Conservation (phyloP, 2,329 filamentous ascomycete genomes). For the Pseudohalonectria lignicola region DNA sequence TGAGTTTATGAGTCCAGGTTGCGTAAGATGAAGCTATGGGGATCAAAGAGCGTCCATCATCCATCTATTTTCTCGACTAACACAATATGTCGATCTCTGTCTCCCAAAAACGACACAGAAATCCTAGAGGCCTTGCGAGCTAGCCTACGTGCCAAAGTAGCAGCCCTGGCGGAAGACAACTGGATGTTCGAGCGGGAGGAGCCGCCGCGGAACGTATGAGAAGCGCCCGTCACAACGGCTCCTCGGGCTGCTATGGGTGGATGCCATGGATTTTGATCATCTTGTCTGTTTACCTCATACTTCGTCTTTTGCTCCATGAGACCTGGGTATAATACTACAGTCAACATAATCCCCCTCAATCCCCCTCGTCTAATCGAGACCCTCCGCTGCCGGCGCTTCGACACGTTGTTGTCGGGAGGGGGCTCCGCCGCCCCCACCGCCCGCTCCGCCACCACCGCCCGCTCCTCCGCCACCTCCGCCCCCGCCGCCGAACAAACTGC, state of each 20-base stretch:
- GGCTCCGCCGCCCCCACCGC: conserved; percentile 29
- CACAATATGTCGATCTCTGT: background rate
- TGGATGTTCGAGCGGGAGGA: conserved; percentile 83
- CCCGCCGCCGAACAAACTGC: conserved; percentile 78
- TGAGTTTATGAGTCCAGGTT: conserved; percentile 30
- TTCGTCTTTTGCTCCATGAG: conserved; percentile 2
- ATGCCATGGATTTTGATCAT: too few species aligned
- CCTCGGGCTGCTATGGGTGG: too few species aligned
- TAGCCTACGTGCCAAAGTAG: conserved; percentile 62
- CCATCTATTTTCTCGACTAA: too few species aligned
- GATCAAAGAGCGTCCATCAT: too few species aligned
- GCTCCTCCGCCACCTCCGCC: conserved; percentile 43
- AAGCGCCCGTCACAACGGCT: too few species aligned
- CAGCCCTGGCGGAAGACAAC: conserved; percentile 66
- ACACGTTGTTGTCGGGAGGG: conserved; percentile 27
- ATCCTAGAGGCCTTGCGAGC: conserved; percentile 58
- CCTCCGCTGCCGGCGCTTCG: conserved; percentile 43
- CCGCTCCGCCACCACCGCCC: conserved; percentile 34
- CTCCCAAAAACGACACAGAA: conserved; percentile 31
- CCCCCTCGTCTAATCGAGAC: conserved; percentile 36
- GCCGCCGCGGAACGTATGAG: conserved; percentile 26
- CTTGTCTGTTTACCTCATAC: too few species aligned
- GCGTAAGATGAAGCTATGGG: too few species aligned
- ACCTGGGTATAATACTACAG: conserved; percentile 4
- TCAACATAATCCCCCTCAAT: background rate